Evolutionary conservation across 139 green algal species (phyloP).

Genomic region (Micractinium conductrix): DNA sequence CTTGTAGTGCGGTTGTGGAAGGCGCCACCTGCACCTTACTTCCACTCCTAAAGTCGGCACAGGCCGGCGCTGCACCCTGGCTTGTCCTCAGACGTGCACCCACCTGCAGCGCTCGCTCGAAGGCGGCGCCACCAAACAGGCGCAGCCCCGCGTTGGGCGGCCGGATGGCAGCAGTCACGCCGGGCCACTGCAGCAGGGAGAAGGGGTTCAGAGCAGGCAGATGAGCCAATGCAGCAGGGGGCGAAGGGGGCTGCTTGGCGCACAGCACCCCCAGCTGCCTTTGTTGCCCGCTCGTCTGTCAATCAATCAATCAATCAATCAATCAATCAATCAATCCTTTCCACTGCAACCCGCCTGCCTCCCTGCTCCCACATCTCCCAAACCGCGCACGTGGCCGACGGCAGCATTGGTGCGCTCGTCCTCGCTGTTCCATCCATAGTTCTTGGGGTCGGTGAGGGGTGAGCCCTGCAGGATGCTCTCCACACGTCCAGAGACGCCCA

Average conservation of each 20-base stretch:
- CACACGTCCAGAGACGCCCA: conserved; percentile 53
- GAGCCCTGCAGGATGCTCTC: conserved; percentile 71
- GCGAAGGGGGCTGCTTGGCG: no score
- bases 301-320: no score
- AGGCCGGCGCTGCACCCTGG: background rate
- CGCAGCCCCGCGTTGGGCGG: conserved; percentile 78
- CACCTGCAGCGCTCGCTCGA: conserved; percentile 91
- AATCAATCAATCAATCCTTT: no score
- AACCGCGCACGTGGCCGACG: conserved; percentile 5
- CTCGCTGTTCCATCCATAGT: conserved; percentile 81
- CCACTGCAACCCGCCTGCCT: no score
- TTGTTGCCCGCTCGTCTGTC: no score
- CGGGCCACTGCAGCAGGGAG: conserved; percentile 29
- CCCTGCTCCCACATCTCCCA: no score
- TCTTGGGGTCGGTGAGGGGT: conserved; percentile 73
- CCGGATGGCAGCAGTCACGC: conserved; percentile 26
- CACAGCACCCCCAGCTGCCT: background rate
- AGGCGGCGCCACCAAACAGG: conserved; percentile 91
- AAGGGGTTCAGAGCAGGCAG: no score
- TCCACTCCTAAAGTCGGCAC: no score
- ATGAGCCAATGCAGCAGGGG: no score
- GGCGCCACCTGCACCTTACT: no score
- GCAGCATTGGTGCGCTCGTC: conserved; percentile 67
- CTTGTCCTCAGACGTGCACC: conserved; percentile 79
- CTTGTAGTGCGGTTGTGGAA: no score